Base-by-base conservation (phyloP, 495 filamentous ascomycete species). In the Trichoderma virens region DNA sequence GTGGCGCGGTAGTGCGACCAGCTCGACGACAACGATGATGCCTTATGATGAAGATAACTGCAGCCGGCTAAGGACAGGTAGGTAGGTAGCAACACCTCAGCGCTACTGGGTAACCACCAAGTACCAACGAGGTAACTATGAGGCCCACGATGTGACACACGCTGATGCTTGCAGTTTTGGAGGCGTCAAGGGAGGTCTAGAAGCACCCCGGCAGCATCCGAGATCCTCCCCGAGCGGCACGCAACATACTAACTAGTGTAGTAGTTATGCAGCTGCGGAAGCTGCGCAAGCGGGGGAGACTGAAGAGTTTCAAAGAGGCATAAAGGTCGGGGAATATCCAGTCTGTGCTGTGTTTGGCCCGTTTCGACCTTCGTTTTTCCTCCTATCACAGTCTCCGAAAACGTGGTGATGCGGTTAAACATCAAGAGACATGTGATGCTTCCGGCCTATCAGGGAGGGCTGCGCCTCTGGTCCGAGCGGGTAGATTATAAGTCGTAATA, bases 201-300 rank as follows among this genome's bases (percentile, higher is more conserved):
- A 56, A 56, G 51, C 51, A 56, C 27, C 51, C 51, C 51, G 23
- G 51, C 27, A 56, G 27, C 27, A 30, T 56, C 51, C 51, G 51
- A 56, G 51, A 56, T 56, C 51, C 51, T 56, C 51, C 51, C 51
- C 18, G 43, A 30, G 51, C 51, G 51, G 27, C 51, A 28, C 51
- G 51, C 51, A 27, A 27, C 51, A 56, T 56, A 30, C 9, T 27
- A 13, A 13, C 34, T 35, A 35, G 34, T 35, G 34, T 35, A 13
- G 34, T 35, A 35, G 34, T 7, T 35, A 35, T 35, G 34, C 34
- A 13, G 34, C 34, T 35, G 34, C 51, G 11, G 51, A 27, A 18
- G 51, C 11, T 27, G 11, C 11, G 25, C 51, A 30, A 28, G 51
- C 51, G 51, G 51, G 51, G 51, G 30, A 56, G 23, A 13, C 11